Evolutionary conservation across 768 basidiomycete species (phyloP), one percentile per base, ranked within the genome.

Genomic region (Infundibulicybe gibba): DNA sequence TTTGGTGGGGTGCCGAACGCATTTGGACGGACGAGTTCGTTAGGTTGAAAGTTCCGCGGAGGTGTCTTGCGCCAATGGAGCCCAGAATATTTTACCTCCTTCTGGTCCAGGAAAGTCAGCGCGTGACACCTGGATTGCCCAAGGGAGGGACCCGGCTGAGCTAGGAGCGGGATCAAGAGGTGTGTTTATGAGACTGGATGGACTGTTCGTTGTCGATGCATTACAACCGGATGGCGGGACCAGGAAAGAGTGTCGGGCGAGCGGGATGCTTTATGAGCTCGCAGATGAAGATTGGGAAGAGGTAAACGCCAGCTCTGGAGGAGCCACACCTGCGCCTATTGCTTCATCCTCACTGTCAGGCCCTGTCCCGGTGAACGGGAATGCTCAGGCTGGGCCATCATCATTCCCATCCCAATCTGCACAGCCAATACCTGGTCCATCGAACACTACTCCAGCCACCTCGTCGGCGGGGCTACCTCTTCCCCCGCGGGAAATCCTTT

Each of bases 1-100:
- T 94, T 6, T 95, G 90, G 90, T 89, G 87, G 85, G 93, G 93
- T 6, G 80, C 84, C 1, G 92, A 94, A 58, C 77, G 89, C 25
- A 88, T 94, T 44, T 95, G 92, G 91, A 70, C 76, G 4, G 88
- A 87, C 49, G 92, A 95, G 51, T 76, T 94, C 46, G 78, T 94
- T 32, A 79, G 92, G 17, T 70, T 95, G 41, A 89, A 89, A 56
- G 63, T 86, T 19, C 76, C 82, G 1, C 76, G 88, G 33, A 67
- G 72, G 31, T 79, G 80, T 50, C 71, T 90, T 47, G 86, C 86
- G 11, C 87, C 87, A 5, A 70, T 32, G 88, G 89, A 16, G 74
- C 76, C 2, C 71, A 75, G 39, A 61, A 77, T 48, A 82, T 91
- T 35, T 62, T 72, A 2, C 65, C 82, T 1, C 82, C 88, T 1